Percentiles rank a stretch among this genome's conserved stretches.
phyloP scores from a whole-genome alignment of 352 stramenopile genomes.

The Thraustochytrium striatum region DNA sequence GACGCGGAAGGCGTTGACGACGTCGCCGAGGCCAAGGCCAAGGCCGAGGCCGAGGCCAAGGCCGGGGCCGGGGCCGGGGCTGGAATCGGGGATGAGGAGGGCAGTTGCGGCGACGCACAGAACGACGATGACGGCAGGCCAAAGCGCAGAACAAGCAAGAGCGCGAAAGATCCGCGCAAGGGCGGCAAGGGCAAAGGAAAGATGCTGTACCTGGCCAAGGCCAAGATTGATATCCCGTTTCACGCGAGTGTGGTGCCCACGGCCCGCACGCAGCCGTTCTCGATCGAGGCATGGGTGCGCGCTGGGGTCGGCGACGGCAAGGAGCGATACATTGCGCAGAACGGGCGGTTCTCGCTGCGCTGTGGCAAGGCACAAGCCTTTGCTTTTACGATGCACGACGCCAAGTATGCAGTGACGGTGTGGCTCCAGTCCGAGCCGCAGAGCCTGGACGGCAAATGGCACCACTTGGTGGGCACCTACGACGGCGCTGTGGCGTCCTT shows the following conservation, averaged over 20 bases:
- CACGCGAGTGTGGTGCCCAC: constrained; percentile 12
- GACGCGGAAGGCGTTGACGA: no score
- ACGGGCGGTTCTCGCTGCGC: constrained; percentile 69
- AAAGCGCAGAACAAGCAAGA: neutral
- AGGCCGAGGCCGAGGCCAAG: no score
- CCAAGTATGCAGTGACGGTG: constrained; percentile 69
- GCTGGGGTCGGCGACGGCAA: constrained; percentile 68
- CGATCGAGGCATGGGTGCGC: constrained; percentile 71
- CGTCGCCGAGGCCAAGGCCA: no score
- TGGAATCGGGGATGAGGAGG: no score
- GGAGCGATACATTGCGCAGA: constrained; percentile 64
- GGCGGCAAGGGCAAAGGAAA: neutral
- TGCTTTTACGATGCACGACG: constrained; percentile 71
- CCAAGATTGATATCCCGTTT: constrained; percentile 32
- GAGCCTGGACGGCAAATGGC: constrained; percentile 67
- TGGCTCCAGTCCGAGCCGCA: constrained; percentile 53
- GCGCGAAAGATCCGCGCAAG: neutral
- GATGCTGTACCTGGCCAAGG: constrained; percentile 6
- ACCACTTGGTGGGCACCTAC: constrained; percentile 75
- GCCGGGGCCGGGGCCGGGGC: no score
- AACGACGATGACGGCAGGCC: neutral
- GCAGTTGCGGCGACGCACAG: neutral
- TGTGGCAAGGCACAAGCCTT: constrained; percentile 69
- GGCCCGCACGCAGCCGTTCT: constrained; percentile 58
- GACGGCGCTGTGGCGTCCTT: constrained; percentile 75